Evolutionary conservation across 148 eudicot genomes (phyloP), one percentile per base, ranked within the genome.

Genomic region (Chenopodium formosanum): DNA sequence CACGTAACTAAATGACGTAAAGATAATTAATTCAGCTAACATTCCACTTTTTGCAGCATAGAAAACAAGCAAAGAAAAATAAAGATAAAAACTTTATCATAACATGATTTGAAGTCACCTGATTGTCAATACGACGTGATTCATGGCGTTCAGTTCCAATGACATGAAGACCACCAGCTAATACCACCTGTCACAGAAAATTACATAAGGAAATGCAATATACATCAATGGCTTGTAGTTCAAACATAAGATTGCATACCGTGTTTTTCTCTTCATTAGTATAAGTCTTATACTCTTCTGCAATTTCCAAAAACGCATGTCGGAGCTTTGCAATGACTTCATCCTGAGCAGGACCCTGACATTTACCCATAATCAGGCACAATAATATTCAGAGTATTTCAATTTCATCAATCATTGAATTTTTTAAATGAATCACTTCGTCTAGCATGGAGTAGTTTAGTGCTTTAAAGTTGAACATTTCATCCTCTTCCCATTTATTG

Each of bases 91-190:
- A 22, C 13, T 56, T 56, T 17, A 3, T 17, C 62, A 56, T 4
- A 56, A 14, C 17, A 17, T 56, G 62, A 56, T 56, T 72, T 11
- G 62, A 60, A 65, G 56, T 70, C 75, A 94, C 99, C 98, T 96
- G 99, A 87, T 96, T 96, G 88, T 96, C 99, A 85, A 96, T 94
- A 83, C 99, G 97, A 81, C 99, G 99, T 71, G 99, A 96, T 86
- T 96, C 99, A 82, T 96, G 99, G 80, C 99, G 98, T 86, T 96
- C 99, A 74, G 97, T 91, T 82, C 99, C 99, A 80, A 94, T 88
- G 44, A 96, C 99, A 90, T 96, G 98, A 81, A 96, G 97, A 63
- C 99, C 99, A 79, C 99, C 99, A 72, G 98, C 92, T 75, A 88
- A 89, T 9, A 96, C 92, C 84, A 94, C 99, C 98, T 95, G 86